Percentiles rank a stretch among this genome's conserved stretches.
phyloP scores from a whole-genome alignment of 805 yeast species.

The Saturnispora ahearnii region DNA sequence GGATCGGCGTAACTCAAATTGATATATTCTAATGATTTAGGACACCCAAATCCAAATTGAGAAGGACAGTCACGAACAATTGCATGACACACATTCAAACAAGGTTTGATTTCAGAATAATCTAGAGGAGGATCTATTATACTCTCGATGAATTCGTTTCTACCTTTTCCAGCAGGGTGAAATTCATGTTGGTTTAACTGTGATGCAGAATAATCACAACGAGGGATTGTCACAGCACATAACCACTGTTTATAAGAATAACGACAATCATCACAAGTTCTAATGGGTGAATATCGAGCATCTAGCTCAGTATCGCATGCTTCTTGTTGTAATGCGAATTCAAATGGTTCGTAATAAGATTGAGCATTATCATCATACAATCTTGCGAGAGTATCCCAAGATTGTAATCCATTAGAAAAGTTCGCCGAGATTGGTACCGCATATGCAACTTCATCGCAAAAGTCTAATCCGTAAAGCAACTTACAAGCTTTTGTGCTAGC shows the following conservation, averaged over 20 bases:
- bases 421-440: conserved; percentile 55
- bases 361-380: conserved; percentile 60
- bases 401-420: conserved; percentile 22
- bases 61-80: conserved; percentile 82
- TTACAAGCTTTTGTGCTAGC: conserved; percentile 52
- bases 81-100: conserved; percentile 69
- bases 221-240: conserved; percentile 79
- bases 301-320: conserved; percentile 65
- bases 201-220: conserved; percentile 51
- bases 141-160: conserved; percentile 51
- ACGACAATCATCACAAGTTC: conserved; percentile 66
- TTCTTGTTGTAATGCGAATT: conserved; percentile 64
- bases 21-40: conserved; percentile 33
- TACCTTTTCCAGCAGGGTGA: conserved; percentile 42
- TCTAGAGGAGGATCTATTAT: conserved; percentile 42
- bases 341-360: conserved; percentile 51
- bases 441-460: conserved; percentile 78
- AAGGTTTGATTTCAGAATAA: conserved; percentile 81
- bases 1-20: conserved; percentile 31
- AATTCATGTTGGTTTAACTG: conserved; percentile 35
- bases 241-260: conserved; percentile 75
- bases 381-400: conserved; percentile 29
- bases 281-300: conserved; percentile 63
- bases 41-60: conserved; percentile 67
- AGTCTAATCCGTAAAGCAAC: conserved; percentile 61